Percentiles rank a stretch among this genome's conserved stretches.
Conservation (phyloP, 768 basidiomycete genomes). For the Clavulina sp. region DNA sequence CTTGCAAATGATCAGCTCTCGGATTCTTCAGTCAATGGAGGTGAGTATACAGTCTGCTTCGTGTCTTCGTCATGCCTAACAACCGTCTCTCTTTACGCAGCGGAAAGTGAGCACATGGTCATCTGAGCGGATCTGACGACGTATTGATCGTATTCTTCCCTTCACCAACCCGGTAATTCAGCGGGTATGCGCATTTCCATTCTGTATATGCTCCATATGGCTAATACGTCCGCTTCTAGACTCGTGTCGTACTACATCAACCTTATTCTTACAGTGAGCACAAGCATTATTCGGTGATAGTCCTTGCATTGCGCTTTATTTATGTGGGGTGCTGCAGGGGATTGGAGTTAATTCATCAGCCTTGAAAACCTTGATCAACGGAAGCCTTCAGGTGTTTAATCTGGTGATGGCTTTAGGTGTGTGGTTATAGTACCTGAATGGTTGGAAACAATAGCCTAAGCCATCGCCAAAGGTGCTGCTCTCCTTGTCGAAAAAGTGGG, state of each 20-base stretch:
- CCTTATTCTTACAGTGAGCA: conserved; percentile 32
- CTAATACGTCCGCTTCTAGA: conserved; percentile 12
- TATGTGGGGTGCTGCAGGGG: conserved; percentile 13
- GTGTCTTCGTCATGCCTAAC: too few relatives aligned
- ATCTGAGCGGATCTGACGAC: neutral
- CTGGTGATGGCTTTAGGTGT: conserved; percentile 29
- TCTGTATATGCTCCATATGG: neutral
- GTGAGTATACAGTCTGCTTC: neutral
- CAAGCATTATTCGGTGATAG: neutral
- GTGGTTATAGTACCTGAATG: neutral
- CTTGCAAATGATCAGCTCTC: conserved; percentile 21
- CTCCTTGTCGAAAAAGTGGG: conserved; percentile 51
- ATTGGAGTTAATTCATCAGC: conserved; percentile 38
- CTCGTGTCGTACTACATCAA: conserved; percentile 61
- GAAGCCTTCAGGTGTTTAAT: conserved; percentile 50
- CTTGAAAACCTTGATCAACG: conserved; percentile 45
- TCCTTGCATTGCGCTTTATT: neutral
- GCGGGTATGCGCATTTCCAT: conserved; percentile 18
- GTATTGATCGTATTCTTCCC: neutral
- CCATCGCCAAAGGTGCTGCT: conserved; percentile 29
- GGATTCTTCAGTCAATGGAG: conserved; percentile 64
- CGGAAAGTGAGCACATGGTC: neutral
- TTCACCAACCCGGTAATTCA: too few relatives aligned
- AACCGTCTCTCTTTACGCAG: neutral
- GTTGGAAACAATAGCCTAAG: neutral